phyloP scores from a whole-genome alignment of 2,329 filamentous ascomycete species.

The Mycosphaerella sp. region DNA sequence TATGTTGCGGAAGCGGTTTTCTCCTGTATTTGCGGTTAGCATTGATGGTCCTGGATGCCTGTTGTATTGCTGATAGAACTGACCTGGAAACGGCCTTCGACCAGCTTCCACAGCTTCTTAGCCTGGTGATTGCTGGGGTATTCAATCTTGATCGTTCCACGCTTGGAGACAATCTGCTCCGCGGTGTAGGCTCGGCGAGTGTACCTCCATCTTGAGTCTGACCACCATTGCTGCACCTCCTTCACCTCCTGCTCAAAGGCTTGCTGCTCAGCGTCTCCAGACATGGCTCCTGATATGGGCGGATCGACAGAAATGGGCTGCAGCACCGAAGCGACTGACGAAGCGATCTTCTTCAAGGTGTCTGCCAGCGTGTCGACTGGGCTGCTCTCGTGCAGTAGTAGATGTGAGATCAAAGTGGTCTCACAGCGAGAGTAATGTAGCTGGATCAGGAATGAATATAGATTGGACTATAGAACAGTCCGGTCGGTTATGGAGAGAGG shows the following conservation, averaged over 20 bases:
- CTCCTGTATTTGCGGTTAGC: conserved; percentile 47
- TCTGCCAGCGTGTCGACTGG: conserved; percentile 31
- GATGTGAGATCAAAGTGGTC: not conserved
- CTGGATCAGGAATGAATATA: not conserved
- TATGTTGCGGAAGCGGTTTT: conserved; percentile 89
- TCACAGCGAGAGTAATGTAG: not conserved
- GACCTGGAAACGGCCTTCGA: conserved; percentile 82
- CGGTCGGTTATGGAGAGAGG: conserved; percentile 17
- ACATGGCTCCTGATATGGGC: conserved; percentile 26
- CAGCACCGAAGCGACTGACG: conserved; percentile 27
- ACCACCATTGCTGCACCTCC: conserved; percentile 91
- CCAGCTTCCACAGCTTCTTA: conserved; percentile 90
- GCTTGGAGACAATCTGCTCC: conserved; percentile 94
- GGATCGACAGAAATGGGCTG: conserved; percentile 27
- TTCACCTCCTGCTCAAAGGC: conserved; percentile 76
- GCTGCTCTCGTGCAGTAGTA: conserved; percentile 5
- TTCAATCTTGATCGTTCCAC: conserved; percentile 81
- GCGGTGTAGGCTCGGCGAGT: conserved; percentile 91
- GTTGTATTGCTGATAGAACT: conserved; percentile 21
- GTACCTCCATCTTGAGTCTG: conserved; percentile 81
- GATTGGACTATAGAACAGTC: conserved; percentile 12
- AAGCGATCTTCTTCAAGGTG: conserved; percentile 32
- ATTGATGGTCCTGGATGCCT: too few species aligned
- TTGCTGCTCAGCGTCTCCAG: conserved; percentile 60
- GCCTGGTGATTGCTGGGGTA: conserved; percentile 84